Conservation (phyloP, 768 basidiomycete genomes). For the Amanita jacksonii region DNA sequence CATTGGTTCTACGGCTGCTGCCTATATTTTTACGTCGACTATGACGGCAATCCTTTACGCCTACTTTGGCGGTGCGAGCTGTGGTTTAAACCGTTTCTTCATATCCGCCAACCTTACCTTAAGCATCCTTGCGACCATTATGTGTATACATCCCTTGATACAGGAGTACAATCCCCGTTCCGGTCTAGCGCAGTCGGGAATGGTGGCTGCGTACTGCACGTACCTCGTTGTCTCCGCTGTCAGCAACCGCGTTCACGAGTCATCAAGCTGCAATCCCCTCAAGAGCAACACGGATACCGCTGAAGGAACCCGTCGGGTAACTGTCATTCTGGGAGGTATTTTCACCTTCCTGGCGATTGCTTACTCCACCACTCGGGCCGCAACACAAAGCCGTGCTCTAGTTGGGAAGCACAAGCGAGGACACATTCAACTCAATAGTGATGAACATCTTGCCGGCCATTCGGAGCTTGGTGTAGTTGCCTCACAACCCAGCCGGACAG, state of each 20-base stretch:
- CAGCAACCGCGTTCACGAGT: conserved; percentile 77
- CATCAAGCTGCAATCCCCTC: conserved; percentile 78
- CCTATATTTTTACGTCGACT: conserved; percentile 79
- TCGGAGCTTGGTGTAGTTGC: conserved; percentile 71
- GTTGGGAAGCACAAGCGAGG: conserved; percentile 65
- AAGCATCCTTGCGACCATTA: conserved; percentile 66
- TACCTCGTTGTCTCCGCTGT: conserved; percentile 93
- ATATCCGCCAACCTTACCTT: conserved; percentile 89
- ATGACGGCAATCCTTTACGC: conserved; percentile 85
- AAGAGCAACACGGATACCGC: conserved; percentile 45
- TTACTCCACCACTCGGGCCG: conserved; percentile 92
- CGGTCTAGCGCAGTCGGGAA: conserved; percentile 88
- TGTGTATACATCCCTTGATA: conserved; percentile 77
- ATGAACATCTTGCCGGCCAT: conserved; percentile 32
- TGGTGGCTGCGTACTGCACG: conserved; percentile 97
- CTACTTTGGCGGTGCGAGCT: conserved; percentile 83
- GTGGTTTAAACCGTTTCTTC: conserved; percentile 93
- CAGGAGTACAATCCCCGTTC: conserved; percentile 93
- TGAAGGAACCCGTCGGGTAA: conserved; percentile 68
- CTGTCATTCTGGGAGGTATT: conserved; percentile 81
- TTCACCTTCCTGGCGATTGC: conserved; percentile 99
- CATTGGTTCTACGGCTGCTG: conserved; percentile 81
- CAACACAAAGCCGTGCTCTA: conserved; percentile 88
- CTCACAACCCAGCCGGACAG: conserved; percentile 75
- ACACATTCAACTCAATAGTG: conserved; percentile 55